phyloP scores from a whole-genome alignment of 169 alveolate genomes.

The Plasmodium adleri region DNA sequence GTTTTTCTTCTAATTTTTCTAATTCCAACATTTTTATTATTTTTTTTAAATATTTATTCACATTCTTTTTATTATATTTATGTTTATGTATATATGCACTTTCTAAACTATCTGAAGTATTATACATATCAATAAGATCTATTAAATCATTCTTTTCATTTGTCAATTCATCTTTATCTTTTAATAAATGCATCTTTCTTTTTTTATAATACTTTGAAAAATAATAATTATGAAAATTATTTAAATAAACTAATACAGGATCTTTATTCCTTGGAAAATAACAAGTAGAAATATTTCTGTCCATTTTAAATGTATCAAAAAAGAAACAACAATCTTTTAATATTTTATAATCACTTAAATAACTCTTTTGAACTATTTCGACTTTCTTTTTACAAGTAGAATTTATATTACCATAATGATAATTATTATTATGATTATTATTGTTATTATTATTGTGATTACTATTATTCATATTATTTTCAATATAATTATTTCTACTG shows the following conservation, averaged over 20 bases:
- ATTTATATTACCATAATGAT: neutral
- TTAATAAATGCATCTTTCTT: conserved; percentile 43
- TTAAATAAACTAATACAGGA: conserved; percentile 57
- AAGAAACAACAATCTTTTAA: conserved; percentile 67
- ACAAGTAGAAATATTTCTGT: conserved; percentile 45
- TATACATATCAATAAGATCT: conserved; percentile 54
- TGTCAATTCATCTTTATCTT: conserved; percentile 7
- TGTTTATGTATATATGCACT: conserved; percentile 76
- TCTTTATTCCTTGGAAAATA: conserved; percentile 73
- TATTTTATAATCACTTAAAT: conserved; percentile 63
- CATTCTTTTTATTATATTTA: conserved; percentile 64
- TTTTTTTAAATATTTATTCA: conserved; percentile 49
- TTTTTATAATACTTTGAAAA: conserved; percentile 72
- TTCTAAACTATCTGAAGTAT: conserved; percentile 70
- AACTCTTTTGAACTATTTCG: conserved; percentile 45
- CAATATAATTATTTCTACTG: too few species aligned
- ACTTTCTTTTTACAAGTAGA: conserved; percentile 9
- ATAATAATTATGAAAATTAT: conserved; percentile 68
- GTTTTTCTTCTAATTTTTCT: conserved; percentile 58
- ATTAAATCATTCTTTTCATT: conserved; percentile 25
- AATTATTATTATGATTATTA: too few species aligned
- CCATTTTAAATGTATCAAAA: conserved; percentile 76
- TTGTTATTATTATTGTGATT: too few species aligned
- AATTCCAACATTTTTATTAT: conserved; percentile 40
- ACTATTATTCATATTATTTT: neutral